phyloP scores from a whole-genome alignment of 2,329 filamentous ascomycete genomes.

The Aspergillus ochraceoroseus region DNA sequence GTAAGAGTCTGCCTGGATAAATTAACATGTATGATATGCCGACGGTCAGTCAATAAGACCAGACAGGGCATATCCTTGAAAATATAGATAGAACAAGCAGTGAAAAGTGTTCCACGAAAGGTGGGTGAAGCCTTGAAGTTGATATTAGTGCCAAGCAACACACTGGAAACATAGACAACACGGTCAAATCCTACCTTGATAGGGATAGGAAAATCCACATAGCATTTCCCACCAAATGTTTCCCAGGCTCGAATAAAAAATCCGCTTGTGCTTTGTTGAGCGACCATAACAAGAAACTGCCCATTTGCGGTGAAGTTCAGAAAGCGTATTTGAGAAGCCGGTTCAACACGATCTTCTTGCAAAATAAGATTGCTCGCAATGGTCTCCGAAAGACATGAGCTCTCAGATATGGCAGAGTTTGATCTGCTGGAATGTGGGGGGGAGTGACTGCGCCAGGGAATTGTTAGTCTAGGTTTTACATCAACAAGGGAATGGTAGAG shows the following conservation, averaged over 20 bases:
- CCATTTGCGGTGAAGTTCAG: slow-evolving; percentile 13
- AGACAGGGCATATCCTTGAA: slow-evolving; percentile 2
- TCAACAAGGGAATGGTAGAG: background rate
- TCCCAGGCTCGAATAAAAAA: slow-evolving; percentile 15
- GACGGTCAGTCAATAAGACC: slow-evolving; percentile 4
- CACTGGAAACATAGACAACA: background rate
- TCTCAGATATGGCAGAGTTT: slow-evolving; percentile 10
- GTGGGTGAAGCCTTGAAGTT: background rate
- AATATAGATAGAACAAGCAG: slow-evolving; percentile 2
- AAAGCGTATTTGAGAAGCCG: slow-evolving; percentile 12
- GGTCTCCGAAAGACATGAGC: slow-evolving; percentile 2
- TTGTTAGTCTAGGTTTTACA: background rate
- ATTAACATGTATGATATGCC: slow-evolving; percentile 5
- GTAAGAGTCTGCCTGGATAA: background rate
- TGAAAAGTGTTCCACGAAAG: slow-evolving; percentile 2
- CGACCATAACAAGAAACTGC: slow-evolving; percentile 13
- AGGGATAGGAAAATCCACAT: slow-evolving; percentile 5
- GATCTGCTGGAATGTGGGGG: slow-evolving; percentile 12
- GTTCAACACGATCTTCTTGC: background rate
- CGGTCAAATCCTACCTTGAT: background rate
- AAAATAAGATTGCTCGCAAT: slow-evolving; percentile 12
- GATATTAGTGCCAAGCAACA: background rate
- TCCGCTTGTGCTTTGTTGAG: slow-evolving; percentile 4
- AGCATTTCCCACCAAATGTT: slow-evolving; percentile 8
- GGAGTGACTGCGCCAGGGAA: background rate